Evolutionary conservation across 2,329 filamentous ascomycete species (phyloP), one percentile per base, ranked within the genome.

Genomic region (Aspergillus quadrilineatus): DNA sequence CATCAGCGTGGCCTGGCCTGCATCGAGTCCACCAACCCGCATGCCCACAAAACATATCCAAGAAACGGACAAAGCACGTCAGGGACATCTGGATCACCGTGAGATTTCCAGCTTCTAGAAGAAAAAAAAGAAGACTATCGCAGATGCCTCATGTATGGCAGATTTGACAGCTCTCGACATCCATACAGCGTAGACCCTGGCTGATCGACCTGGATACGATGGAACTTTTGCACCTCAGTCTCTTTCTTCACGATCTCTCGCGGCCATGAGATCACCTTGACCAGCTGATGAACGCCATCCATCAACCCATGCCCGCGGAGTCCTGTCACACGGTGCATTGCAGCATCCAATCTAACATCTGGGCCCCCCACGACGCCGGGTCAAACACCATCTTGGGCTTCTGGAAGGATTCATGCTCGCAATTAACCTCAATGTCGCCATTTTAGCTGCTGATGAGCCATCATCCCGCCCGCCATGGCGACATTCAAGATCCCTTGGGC

Each of bases 1-100:
- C 69, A 72, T 71, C 58, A 58, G 66, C 66, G 10, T 22, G 22
- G 22, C 22, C 22, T 22, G 22, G 22, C 34, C 34, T 37, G 34
- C 34, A 37, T 37, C 34, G 14, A 37, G 14, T 14, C 34, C 34
- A 37, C 48, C 39, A 22, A 28, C n/a, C 32, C 37, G 49, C 29
- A 44, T 44, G 14, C 7, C 43, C 26, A 22, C 10, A 14, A 12
- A 14, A 14, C 26, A 29, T 12, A 12, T n/a, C 43, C 29, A 26
- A 30, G 9, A 42, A 42, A 9, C 15, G n/a, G n/a, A 26, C 2
- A 17, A n/a, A 7, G 26, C 29, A 8, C 6, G 12, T 29, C 43
- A 45, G 43, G 42, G 28, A 44, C 42, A 44, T 4, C 42, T 44
- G 42, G 26, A 37, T 37, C 9, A 37, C 10, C 34, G 34, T 14